These are phyloP conservation scores for Linnemannia exigua DNA, from an alignment of 192 early-diverging fungal species.

Conservation along the genomic window DNA sequence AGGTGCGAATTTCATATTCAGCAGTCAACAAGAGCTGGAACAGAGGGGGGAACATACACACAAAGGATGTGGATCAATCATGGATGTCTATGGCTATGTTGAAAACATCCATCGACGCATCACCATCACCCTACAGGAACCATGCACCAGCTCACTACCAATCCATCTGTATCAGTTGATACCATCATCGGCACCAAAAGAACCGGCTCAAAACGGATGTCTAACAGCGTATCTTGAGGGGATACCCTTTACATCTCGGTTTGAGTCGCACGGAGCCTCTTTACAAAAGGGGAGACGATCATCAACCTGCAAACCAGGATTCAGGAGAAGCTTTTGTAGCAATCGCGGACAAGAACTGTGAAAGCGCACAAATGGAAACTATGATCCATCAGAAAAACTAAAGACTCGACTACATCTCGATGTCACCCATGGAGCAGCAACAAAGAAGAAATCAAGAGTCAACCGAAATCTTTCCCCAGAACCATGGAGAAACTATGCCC, in stretches of 20 bases:
- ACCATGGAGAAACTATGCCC: background rate
- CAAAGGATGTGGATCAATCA: background rate
- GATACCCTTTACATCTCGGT: background rate
- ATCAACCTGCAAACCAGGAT: background rate
- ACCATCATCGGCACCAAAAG: background rate
- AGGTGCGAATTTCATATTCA: conserved; percentile 24
- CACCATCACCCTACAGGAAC: conserved; percentile 9
- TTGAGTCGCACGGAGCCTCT: background rate
- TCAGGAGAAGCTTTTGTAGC: background rate
- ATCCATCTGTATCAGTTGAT: background rate
- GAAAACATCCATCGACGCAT: conserved; percentile 32
- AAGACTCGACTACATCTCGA: background rate
- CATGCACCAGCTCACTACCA: background rate
- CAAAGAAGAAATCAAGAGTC: too few species aligned
- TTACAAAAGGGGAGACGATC: background rate
- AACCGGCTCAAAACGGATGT: background rate
- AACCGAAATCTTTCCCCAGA: background rate
- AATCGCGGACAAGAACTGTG: background rate
- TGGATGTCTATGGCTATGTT: conserved; percentile 11
- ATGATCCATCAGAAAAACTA: background rate
- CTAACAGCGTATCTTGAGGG: background rate
- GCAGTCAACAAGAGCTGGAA: background rate
- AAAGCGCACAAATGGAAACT: background rate
- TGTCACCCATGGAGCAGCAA: background rate
- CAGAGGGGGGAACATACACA: background rate